Evolutionary conservation across 2,329 filamentous ascomycete genomes (phyloP), one percentile per base, ranked within the genome.

Genomic region (Fusarium mangiferae): DNA sequence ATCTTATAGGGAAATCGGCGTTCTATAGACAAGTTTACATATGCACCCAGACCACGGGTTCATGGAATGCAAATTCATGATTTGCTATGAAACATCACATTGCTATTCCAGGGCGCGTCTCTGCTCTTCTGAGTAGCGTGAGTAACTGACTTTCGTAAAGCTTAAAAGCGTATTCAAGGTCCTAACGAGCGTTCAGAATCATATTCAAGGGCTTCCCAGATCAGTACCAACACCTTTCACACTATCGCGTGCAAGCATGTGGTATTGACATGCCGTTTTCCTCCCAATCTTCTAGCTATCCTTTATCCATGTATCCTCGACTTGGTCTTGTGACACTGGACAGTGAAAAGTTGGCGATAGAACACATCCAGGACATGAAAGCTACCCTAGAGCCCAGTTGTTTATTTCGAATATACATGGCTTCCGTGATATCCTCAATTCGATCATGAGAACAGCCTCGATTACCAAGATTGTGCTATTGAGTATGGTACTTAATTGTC

Each of bases 21-120:
- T 74, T 74, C 45, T 48, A 54, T 74, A 68, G 67, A 68, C 38
- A 36, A 48, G 42, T 44, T 39, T 41, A 55, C 39, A 45, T 14
- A 18, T 39, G 55, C 36, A 58, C 39, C 20, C 10, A 44, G 22
- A 44, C 28, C 28, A 38, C n/a, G 49, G n/a, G 22, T 46, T 55
- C 30, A 48, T 28, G 35, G n/a, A 39, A 41, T 22, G 36, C 17
- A 69, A 38, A 44, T 38, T 18, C 36, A n/a, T 15, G 6, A 17
- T 33, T 52, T 51, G 20, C 22, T 20, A 41, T 22, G 6, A 22
- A n/a, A n/a, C 20, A 20, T 26, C 10, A 6, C 9, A n/a, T 0
- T 36, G 20, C 15, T 11, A 35, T n/a, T 49, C 15, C 15, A 20
- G 11, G 18, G 17, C 24, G 17, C 5, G 7, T 36, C 14, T 33